Base-by-base conservation (phyloP, 192 early-diverging fungal species). In the Diversispora eburnea region DNA sequence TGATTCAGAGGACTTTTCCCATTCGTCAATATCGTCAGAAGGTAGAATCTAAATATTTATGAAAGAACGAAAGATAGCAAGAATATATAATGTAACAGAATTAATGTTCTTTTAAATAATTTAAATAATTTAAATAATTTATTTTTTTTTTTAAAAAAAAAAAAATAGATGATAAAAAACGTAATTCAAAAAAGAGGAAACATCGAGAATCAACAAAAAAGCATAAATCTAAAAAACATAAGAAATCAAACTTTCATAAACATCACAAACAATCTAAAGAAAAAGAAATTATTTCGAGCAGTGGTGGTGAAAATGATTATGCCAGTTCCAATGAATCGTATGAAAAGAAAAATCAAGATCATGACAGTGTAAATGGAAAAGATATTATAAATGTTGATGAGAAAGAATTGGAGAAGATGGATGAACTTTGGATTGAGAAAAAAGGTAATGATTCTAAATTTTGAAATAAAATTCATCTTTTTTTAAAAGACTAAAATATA, bases 401-500 rank as follows among this genome's bases (percentile, higher is more conserved):
- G 54, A 55, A 69, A 39, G 67, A 69, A 5, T 33, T 69, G 22
- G 51, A 49, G 19, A 15, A 64, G 13, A 45, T 64, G 3, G 70
- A 83, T 22, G 83, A 87, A 61, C 76, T 86, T 68, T 89, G 87
- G 87, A 84, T 87, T 51, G 87, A 89, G 59, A 89, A 89, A 63
- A 77, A 85, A 77, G 77, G 78, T 78, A 70, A 70, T 19, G 55
- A 43, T 10, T 49, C n/a, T 59, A 20, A 41, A 63, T 52, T 15
- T 42, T 60, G 25, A 33, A 1, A 33, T 33, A 33, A 33, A 33
- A 33, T 33, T 2, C 0, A 33, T 33, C 2, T 33, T 33, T 33
- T 61, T 43, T 42, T 46, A 22, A 5, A 43, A 13, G 59, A 48
- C 13, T n/a, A n/a, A 33, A 19, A 46, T 15, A 49, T 51, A 22